phyloP scores from a whole-genome alignment of 164 flowering plant species.

The Litsea cubeba region DNA sequence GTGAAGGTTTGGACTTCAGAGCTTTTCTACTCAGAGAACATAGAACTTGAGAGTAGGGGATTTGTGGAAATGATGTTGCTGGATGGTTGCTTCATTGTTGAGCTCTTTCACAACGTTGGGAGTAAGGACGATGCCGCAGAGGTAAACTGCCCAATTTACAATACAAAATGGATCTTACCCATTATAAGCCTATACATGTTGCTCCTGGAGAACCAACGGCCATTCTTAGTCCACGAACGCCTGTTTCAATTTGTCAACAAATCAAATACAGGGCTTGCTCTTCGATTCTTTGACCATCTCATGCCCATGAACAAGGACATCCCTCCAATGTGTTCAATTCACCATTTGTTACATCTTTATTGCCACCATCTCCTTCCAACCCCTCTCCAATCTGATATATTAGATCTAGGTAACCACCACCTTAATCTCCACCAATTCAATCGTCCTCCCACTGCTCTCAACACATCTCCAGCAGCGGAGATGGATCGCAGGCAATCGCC shows the following conservation, averaged over 20 bases:
- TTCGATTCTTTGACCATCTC: not conserved
- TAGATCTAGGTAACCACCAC: not conserved
- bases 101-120: not conserved
- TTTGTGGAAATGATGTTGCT: conserved; percentile 5
- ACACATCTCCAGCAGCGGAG: too few relatives aligned
- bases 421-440: too few relatives aligned
- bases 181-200: not conserved
- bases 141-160: not conserved
- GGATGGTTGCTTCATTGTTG: conserved; percentile 4
- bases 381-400: not conserved
- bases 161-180: not conserved
- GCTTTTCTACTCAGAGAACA: not conserved
- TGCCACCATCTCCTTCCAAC: not conserved
- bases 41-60: not conserved
- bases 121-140: not conserved
- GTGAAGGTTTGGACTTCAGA: not conserved
- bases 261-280: not conserved
- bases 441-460: too few relatives aligned
- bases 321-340: not conserved
- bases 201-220: not conserved
- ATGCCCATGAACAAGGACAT: not conserved
- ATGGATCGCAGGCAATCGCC: too few relatives aligned
- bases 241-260: not conserved
- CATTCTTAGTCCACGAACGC: not conserved
- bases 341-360: not conserved